Evolutionary conservation across 2,329 filamentous ascomycete species (phyloP), one percentile per base, ranked within the genome.

Genomic region (Pseudocercospora ulei): DNA sequence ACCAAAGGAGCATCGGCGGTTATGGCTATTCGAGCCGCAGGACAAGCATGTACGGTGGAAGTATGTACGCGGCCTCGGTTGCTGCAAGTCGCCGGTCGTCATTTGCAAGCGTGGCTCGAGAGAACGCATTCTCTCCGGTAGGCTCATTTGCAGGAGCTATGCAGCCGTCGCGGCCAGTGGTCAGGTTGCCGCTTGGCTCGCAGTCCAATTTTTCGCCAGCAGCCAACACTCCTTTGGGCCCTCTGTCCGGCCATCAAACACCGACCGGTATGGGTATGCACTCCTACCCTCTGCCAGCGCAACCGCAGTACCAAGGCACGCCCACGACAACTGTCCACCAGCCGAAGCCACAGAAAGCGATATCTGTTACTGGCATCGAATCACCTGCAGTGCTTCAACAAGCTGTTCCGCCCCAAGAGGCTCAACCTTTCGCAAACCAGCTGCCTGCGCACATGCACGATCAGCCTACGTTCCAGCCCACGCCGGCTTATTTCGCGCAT

Each of bases 381-480:
- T 82, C 82, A 5, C 85, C 87, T 3, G 77, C 75, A 3, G 70
- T 69, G 50, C 65, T 76, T 63, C 73, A 75, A 54, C 70, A 75
- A 49, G 49, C 49, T 19, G 47, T 51, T 16, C 41, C 45, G 7
- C 39, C 43, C 8, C 74, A 79, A 56, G 70, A 81, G 54, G 80
- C 88, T 53, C 83, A 87, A 57, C 83, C 87, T 0, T 95, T 96
- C 69, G 86, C 94, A 52, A 87, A 94, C 54, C 87, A 95, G 62
- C 78, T 94, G n/a, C 88, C 87, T 2, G 64, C 79, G 3, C 80
- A 87, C 50, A 73, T 85, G 31, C 68, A 68, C 45, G 71, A 71
- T 34, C 56, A 58, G 24, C 75, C 73, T 43, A 65, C 67, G 14
- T 71, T 73, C 17, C 65, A 77, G 34, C 49, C 58, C 5, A 44